These are phyloP conservation scores for Ramalina peruviana DNA, from an alignment of 495 filamentous ascomycete genomes.

Conservation along the genomic window DNA sequence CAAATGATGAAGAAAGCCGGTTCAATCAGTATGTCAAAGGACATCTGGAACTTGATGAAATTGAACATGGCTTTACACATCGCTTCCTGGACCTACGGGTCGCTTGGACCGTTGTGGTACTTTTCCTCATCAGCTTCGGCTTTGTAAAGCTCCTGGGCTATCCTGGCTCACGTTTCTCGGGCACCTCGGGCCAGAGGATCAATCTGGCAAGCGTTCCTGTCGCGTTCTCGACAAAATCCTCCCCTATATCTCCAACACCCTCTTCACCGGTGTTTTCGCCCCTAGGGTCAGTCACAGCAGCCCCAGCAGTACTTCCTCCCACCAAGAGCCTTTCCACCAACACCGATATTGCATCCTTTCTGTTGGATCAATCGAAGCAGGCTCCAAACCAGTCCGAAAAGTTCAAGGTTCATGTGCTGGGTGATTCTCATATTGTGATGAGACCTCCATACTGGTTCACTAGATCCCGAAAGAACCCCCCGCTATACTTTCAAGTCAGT, in stretches of 20 bases:
- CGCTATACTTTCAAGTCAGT: slow-evolving; percentile 37
- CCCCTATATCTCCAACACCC: slow-evolving; percentile 8
- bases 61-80: background rate
- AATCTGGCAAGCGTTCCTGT: background rate
- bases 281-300: slow-evolving; percentile 1
- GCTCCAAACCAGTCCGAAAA: slow-evolving; percentile 26
- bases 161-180: background rate
- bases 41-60: background rate
- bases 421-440: slow-evolving; percentile 46
- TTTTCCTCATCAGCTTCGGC: background rate
- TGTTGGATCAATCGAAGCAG: slow-evolving; percentile 18
- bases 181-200: background rate
- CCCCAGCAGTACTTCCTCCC: slow-evolving; percentile 10
- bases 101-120: background rate
- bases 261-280: slow-evolving; percentile 1
- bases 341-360: slow-evolving; percentile 19
- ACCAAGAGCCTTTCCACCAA: slow-evolving; percentile 12
- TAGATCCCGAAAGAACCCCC: slow-evolving; percentile 33
- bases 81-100: background rate
- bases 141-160: background rate
- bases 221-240: slow-evolving; percentile 8
- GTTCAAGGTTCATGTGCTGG: slow-evolving; percentile 49
- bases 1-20: no score
- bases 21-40: background rate
- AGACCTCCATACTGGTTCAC: slow-evolving; percentile 38